Percentiles rank a stretch among this genome's conserved stretches.
Conservation (phyloP, 768 basidiomycete species). For the Auricularia cornea region DNA sequence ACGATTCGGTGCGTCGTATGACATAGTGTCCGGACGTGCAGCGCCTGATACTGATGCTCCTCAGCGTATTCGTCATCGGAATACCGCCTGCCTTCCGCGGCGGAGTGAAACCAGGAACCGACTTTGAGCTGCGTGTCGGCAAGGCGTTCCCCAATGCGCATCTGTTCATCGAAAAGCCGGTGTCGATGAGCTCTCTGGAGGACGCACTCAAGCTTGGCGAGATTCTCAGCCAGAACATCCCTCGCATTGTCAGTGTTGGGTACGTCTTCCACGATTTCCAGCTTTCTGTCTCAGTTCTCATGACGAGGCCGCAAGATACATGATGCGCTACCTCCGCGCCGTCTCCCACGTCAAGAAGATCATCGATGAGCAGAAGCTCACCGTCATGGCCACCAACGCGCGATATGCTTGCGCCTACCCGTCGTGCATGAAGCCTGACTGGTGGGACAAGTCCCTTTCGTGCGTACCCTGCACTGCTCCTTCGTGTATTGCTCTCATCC, state of each 20-base stretch:
- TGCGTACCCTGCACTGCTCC: constrained; percentile 15
- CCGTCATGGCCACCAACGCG: constrained; percentile 92
- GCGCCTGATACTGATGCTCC: neutral
- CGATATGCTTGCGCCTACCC: constrained; percentile 89
- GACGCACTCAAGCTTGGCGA: constrained; percentile 67
- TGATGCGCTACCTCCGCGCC: constrained; percentile 88
- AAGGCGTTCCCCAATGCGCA: constrained; percentile 82
- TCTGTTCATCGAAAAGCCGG: constrained; percentile 89
- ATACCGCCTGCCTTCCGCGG: constrained; percentile 93
- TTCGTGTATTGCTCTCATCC: neutral
- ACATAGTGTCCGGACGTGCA: neutral
- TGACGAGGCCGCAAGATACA: constrained; percentile 54
- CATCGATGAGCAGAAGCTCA: constrained; percentile 86
- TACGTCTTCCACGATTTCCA: neutral
- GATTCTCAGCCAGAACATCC: constrained; percentile 56
- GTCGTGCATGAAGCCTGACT: constrained; percentile 69
- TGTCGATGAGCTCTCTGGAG: constrained; percentile 72
- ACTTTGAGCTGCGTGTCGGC: constrained; percentile 81
- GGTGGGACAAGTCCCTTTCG: constrained; percentile 93
- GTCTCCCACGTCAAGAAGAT: constrained; percentile 97
- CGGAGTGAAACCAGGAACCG: constrained; percentile 60
- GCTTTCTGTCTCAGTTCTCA: no score
- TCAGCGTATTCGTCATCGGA: constrained; percentile 75
- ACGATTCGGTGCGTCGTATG: neutral
- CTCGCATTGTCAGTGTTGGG: constrained; percentile 29